Evolutionary conservation across 1,139 yeast genomes (phyloP), one percentile per base, ranked within the genome.

Genomic region (Pneumocystis sp.): DNA sequence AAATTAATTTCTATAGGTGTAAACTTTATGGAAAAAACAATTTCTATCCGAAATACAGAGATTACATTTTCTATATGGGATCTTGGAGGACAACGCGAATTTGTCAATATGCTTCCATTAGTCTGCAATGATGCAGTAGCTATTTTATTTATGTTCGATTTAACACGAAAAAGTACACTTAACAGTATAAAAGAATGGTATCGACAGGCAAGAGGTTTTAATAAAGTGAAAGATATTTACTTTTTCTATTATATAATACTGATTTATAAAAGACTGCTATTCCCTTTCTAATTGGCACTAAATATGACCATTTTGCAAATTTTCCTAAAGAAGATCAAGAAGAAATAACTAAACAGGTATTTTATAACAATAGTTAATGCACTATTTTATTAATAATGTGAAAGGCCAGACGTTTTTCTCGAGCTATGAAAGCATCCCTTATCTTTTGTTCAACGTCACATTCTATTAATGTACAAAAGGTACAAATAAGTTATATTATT

Each of bases 81-180:
- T 76, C 79, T 93, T 29, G 99, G 99, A 39, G 99, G 99, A 0
- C 96, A 91, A 72, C 83, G 90, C 67, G 98, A 95, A 75, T 93
- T 91, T 75, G 90, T 91, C 67, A 93, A 93, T 74, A 93, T 93
- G 99, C 79, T 95, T 64, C 97, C 97, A 34, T 78, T 93, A 67
- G 97, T 95, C 10, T 87, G 96, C 17, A 86, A 88, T 69, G 97
- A 93, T 69, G 96, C 98, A 0, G 96, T 91, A 12, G 97, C 97
- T 1, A 84, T 93, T 45, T 80, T 95, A 65, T 91, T 91, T 73
- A 85, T 89, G 86, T 93, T 95, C 78, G 98, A 93, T 76, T 78
- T 93, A 67, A 88, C 97, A 1, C 81, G 97, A 63, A 89, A 88
- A 70, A 84, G 91, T 21, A 89, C 97, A 0, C 79, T 93, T 65